Conservation (phyloP, 352 stramenopile species). For the Phytophthora europaea region DNA sequence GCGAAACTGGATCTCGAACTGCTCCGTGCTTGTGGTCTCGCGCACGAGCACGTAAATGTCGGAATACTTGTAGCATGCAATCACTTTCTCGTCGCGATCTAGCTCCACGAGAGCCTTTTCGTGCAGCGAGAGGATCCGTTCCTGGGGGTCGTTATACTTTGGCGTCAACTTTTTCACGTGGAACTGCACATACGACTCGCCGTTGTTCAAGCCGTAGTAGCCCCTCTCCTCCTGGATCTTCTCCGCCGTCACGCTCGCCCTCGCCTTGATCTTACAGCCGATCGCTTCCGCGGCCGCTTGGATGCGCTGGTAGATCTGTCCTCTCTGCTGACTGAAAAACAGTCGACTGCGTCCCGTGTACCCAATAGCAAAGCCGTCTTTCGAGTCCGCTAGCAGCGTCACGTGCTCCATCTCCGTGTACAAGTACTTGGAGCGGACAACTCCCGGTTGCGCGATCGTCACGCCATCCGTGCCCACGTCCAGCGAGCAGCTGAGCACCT, state of each 20-base stretch:
- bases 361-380: slow-evolving; percentile 72
- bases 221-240: slow-evolving; percentile 58
- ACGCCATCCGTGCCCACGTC: slow-evolving; percentile 73
- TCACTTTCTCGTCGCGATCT: slow-evolving; percentile 56
- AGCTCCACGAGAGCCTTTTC: slow-evolving; percentile 79
- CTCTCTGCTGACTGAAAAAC: slow-evolving; percentile 76
- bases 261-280: slow-evolving; percentile 61
- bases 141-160: slow-evolving; percentile 63
- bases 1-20: slow-evolving; percentile 84
- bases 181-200: slow-evolving; percentile 79
- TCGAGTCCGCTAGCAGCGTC: slow-evolving; percentile 59
- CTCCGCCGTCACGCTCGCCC: slow-evolving; percentile 46
- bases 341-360: slow-evolving; percentile 75
- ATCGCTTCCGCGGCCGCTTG: slow-evolving; percentile 66
- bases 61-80: slow-evolving; percentile 71
- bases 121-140: slow-evolving; percentile 73
- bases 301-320: slow-evolving; percentile 63
- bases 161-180: slow-evolving; percentile 68
- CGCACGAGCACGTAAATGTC: slow-evolving; percentile 83
- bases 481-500: slow-evolving; percentile 56
- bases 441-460: slow-evolving; percentile 46
- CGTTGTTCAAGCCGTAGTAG: slow-evolving; percentile 56
- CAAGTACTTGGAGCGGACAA: slow-evolving; percentile 76
- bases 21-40: slow-evolving; percentile 42
- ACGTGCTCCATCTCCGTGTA: slow-evolving; percentile 88